A percentile compares a stretch with the other conserved stretches of the same genome.
These are phyloP conservation scores for Lentinula lateritia DNA, from an alignment of 768 basidiomycete species.

Conservation along the genomic window DNA sequence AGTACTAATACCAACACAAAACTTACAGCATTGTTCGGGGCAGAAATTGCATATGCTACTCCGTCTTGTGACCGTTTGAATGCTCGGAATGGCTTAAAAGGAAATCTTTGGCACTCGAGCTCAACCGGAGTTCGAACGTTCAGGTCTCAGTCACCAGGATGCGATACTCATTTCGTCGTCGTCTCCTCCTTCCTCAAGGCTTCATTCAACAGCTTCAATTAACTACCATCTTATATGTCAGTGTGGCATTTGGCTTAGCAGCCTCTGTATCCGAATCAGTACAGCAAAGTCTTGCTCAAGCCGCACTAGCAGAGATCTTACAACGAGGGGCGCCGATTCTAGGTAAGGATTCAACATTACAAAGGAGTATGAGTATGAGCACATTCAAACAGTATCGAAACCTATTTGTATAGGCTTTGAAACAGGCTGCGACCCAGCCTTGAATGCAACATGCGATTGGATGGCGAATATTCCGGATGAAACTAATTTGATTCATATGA, in stretches of 20 bases:
- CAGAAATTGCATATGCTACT: neutral
- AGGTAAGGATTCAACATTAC: slow-evolving; percentile 3
- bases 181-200: neutral
- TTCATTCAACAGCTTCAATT: neutral
- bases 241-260: neutral
- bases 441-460: slow-evolving; percentile 17
- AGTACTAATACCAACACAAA: no score
- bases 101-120: no score
- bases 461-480: slow-evolving; percentile 18
- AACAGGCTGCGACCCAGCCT: slow-evolving; percentile 10
- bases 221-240: neutral
- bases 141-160: neutral
- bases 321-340: slow-evolving; percentile 16
- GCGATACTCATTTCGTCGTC: neutral
- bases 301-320: slow-evolving; percentile 14
- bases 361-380: no score
- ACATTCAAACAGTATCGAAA: no score
- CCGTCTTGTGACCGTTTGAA: neutral
- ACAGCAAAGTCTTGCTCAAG: slow-evolving; percentile 12
- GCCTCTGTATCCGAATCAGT: neutral
- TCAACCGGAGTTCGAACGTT: no score
- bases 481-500: slow-evolving; percentile 20
- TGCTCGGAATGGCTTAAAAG: no score
- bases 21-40: neutral
- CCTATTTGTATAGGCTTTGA: slow-evolving; percentile 10